Evolutionary conservation across 2,329 filamentous ascomycete genomes (phyloP).

Genomic region (Harringtonia lauricola): DNA sequence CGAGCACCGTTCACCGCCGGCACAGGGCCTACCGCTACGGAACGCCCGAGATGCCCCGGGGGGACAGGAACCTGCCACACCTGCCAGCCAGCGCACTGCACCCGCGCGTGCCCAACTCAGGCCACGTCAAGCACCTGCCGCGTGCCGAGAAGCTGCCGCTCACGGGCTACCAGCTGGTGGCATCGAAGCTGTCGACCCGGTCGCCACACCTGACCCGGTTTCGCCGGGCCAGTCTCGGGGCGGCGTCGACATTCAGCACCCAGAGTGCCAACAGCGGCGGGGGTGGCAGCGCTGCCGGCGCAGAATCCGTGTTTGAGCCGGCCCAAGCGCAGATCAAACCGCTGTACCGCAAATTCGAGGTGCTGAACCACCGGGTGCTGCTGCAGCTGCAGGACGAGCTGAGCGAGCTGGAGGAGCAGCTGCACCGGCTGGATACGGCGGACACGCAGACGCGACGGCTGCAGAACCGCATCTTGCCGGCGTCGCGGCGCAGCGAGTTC

Average conservation of each 20-base stretch:
- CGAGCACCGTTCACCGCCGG: too few species aligned
- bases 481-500: constrained; percentile 47
- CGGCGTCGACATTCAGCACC: constrained; percentile 1
- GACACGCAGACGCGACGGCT: constrained; percentile 37
- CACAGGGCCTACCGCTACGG: constrained; percentile 23
- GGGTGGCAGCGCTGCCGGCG: not conserved
- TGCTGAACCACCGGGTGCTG: constrained; percentile 70
- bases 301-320: too few species aligned
- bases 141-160: constrained; percentile 31
- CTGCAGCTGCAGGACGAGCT: constrained; percentile 82
- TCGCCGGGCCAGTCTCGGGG: constrained; percentile 7
- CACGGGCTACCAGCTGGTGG: constrained; percentile 53
- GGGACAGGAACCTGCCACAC: constrained; percentile 24
- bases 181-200: constrained; percentile 36
- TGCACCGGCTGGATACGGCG: constrained; percentile 54
- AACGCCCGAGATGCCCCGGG: constrained; percentile 31
- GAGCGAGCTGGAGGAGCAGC: constrained; percentile 65
- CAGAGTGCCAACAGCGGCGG: constrained; percentile 1
- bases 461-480: constrained; percentile 36
- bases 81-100: constrained; percentile 24
- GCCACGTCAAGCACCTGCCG: constrained; percentile 24
- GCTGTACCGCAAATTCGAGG: constrained; percentile 74
- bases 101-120: constrained; percentile 21
- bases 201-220: constrained; percentile 12
- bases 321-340: constrained; percentile 30